Evolutionary conservation across 768 basidiomycete genomes (phyloP), one percentile per base, ranked within the genome.

Genomic region (Rickenella mellea): DNA sequence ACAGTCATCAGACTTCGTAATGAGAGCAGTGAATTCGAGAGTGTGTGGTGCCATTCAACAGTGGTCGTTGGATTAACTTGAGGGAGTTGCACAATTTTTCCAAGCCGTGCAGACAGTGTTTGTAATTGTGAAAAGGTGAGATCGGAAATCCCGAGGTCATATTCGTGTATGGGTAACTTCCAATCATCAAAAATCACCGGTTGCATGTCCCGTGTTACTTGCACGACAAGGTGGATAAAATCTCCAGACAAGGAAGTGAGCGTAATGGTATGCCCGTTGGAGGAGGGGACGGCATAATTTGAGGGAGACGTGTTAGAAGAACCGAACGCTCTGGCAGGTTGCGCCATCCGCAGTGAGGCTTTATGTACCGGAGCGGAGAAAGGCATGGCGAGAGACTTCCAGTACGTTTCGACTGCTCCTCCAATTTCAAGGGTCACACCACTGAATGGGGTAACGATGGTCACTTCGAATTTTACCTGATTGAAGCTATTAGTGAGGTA

Each of bases 341-440:
- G 55, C 22, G 51, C 69, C 64, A 40, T 39, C 53, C 59, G 43
- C 57, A 41, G 38, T 55, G 41, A 33, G 59, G 40, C 56, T 51
- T 48, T 56, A 55, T 7, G 58, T 48, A 38, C 60, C 14, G 49
- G 61, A 49, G 57, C 62, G 12, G 62, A 57, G 12, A 53, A 57
- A 11, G 75, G 68, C 15, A 66, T 65, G 3, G 74, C 68, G 15
- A 82, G 78, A 2, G 92, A 93, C 64, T 97, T 98, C 96, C 96
- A 99, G 60, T 99, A 99, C 0, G 94, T 99, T 65, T 98, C 93
- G 22, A 98, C 76, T 40, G 87, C 80, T 20, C 96, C 94, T 19
- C 92, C 93, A 42, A 97, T 84, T 63, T 93, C 89, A 10, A 98
- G 71, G 44, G 90, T 90, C 38, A 91, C 89, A 2, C 88, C 91